These are phyloP conservation scores for Penstemon eatonii DNA, from an alignment of 257 asterid genomes.

Conservation along the genomic window DNA sequence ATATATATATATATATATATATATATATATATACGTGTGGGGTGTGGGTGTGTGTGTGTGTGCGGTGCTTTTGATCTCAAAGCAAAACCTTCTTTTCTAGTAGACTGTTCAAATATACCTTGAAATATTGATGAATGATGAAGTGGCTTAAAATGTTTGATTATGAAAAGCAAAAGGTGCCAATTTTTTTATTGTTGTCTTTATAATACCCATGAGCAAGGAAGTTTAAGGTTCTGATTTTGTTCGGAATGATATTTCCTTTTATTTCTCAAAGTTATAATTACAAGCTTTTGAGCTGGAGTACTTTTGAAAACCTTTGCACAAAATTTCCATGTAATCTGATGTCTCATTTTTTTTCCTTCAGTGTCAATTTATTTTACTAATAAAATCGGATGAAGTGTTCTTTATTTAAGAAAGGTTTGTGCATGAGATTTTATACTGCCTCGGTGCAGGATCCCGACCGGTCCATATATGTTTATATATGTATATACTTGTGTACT, in stretches of 20 bases:
- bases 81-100: background rate
- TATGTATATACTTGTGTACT: no score
- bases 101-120: conserved; percentile 15
- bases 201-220: background rate
- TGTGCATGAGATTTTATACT: no score
- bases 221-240: conserved; percentile 17
- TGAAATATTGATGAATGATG: background rate
- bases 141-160: no score
- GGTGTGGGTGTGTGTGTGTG: background rate
- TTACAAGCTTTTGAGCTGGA: conserved; percentile 8
- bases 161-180: no score
- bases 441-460: no score
- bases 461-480: no score
- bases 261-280: conserved; percentile 9
- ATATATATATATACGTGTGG: no score
- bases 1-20: no score
- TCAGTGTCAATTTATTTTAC: background rate
- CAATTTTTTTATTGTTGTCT: no score
- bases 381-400: conserved; percentile 11
- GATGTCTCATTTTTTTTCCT: background rate
- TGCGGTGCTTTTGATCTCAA: conserved; percentile 11
- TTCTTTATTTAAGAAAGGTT: no score
- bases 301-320: conserved; percentile 5
- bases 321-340: background rate
- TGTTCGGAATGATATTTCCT: conserved; percentile 1